Evolutionary conservation across 306 rosid species (phyloP).

Genomic region (Alnus rubra): DNA sequence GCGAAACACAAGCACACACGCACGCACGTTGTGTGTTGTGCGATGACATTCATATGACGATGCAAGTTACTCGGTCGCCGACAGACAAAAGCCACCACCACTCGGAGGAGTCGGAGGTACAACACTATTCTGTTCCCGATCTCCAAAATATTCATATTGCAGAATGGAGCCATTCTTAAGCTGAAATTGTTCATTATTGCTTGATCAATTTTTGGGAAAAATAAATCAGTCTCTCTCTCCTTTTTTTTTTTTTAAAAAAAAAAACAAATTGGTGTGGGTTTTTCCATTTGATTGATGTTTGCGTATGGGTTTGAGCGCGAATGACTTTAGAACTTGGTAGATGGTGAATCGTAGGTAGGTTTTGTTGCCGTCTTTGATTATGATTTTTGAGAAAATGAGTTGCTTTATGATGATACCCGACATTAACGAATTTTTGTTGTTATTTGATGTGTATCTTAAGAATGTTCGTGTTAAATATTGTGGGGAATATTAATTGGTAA

Average conservation of each 20-base stretch:
- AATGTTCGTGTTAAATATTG: not conserved
- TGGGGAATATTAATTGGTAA: not conserved
- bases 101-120: not conserved
- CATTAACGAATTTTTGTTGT: not conserved
- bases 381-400: not conserved
- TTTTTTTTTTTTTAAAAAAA: too few species aligned
- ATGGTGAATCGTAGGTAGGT: not conserved
- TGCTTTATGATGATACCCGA: not conserved
- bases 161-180: not conserved
- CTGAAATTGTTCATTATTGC: not conserved
- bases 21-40: not conserved
- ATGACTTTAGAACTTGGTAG: not conserved
- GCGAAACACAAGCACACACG: conserved; percentile 3
- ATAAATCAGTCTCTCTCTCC: not conserved
- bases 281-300: not conserved
- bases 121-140: not conserved
- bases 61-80: conserved; percentile 5
- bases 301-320: not conserved
- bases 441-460: not conserved
- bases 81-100: not conserved
- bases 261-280: not conserved
- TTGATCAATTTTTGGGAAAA: not conserved
- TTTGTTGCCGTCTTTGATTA: not conserved
- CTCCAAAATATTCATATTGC: not conserved
- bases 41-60: not conserved